Percentiles rank a stretch among this genome's conserved stretches.
Evolutionary conservation across 306 rosid genomes (phyloP).

Genomic region (Betula pendula): DNA sequence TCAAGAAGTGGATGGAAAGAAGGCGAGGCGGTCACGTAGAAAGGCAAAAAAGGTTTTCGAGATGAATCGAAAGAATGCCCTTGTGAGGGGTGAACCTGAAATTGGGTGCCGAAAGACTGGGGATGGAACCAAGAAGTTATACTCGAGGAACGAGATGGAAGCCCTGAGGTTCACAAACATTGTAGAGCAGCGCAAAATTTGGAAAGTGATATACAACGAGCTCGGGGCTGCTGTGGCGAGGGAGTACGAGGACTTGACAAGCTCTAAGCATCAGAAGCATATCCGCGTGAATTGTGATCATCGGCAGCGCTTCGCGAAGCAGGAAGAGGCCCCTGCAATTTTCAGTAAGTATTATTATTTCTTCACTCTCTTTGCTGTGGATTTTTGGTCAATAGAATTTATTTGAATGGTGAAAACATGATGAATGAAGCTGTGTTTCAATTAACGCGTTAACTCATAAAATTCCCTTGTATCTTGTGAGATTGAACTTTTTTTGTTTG

Average conservation of each 20-base stretch:
- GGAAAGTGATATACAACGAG: slow-evolving; percentile 54
- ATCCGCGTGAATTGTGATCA: slow-evolving; percentile 24
- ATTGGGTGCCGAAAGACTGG: slow-evolving; percentile 13
- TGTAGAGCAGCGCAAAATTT: slow-evolving; percentile 49
- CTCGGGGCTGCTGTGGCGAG: slow-evolving; percentile 49
- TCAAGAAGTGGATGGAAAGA: slow-evolving; percentile 31
- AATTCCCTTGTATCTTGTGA: neutral
- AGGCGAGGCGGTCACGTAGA: slow-evolving; percentile 37
- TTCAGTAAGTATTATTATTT: slow-evolving; percentile 36
- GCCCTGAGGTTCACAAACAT: slow-evolving; percentile 57
- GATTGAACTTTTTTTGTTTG: neutral
- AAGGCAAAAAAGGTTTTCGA: slow-evolving; percentile 20
- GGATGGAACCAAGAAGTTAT: slow-evolving; percentile 35
- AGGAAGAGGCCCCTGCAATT: slow-evolving; percentile 36
- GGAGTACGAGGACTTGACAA: slow-evolving; percentile 57
- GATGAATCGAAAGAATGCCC: slow-evolving; percentile 14
- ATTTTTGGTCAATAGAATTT: neutral
- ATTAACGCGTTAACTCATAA: neutral
- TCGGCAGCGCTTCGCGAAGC: slow-evolving; percentile 36
- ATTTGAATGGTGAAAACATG: neutral
- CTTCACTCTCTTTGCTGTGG: neutral
- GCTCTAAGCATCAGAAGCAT: slow-evolving; percentile 38
- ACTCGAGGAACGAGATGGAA: slow-evolving; percentile 65
- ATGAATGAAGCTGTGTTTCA: neutral
- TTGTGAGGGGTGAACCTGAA: slow-evolving; percentile 11